These are phyloP conservation scores for Phlebopus sp. DNA, from an alignment of 1,284 basidiomycete genomes.

Conservation along the genomic window DNA sequence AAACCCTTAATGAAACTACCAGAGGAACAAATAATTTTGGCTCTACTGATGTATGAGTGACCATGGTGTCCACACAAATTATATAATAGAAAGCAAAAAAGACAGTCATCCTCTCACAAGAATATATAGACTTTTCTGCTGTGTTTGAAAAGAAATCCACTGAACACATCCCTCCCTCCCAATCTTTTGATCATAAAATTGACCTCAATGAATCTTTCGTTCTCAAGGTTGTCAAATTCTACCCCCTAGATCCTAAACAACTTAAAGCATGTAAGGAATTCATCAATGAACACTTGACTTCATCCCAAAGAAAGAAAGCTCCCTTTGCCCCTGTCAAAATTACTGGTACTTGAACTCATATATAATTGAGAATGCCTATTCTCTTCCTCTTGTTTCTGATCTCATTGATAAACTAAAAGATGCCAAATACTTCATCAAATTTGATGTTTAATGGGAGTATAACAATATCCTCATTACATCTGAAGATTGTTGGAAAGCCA, in stretches of 20 bases:
- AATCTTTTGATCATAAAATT: not conserved
- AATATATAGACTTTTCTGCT: not conserved
- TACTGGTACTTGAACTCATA: not conserved
- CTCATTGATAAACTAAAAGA: slow-evolving; percentile 23
- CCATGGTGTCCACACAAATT: no score
- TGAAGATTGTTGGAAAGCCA: not conserved
- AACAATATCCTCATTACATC: no score
- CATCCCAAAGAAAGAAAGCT: not conserved
- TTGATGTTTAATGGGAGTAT: slow-evolving; percentile 26
- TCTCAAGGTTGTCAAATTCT: not conserved
- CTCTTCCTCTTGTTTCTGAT: slow-evolving; percentile 22
- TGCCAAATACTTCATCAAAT: slow-evolving; percentile 28
- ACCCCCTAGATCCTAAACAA: not conserved
- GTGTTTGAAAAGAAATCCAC: not conserved
- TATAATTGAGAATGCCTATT: slow-evolving; percentile 1
- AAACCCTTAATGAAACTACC: no score
- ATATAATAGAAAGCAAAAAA: no score
- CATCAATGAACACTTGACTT: not conserved
- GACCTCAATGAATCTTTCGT: not conserved
- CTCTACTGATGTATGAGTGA: no score
- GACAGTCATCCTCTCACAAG: no score
- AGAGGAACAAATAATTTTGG: no score
- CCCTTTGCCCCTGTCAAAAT: not conserved
- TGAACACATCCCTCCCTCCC: not conserved
- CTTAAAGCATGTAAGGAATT: not conserved